Evolutionary conservation across 176 grass and related monocot species (phyloP).

Genomic region (Cocos nucifera): DNA sequence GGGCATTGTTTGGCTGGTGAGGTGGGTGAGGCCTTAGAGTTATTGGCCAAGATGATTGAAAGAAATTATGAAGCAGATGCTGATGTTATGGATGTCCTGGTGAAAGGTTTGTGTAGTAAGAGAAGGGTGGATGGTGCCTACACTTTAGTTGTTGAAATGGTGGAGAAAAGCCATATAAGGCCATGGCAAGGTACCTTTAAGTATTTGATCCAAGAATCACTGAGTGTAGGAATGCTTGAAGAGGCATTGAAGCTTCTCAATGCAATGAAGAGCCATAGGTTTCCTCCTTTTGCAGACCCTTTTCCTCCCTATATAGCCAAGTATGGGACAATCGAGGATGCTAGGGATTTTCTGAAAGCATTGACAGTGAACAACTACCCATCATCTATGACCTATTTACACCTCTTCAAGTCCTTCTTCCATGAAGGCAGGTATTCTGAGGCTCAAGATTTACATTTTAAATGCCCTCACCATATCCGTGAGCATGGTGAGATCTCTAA

Average conservation of each 20-base stretch:
- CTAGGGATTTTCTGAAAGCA: conserved; percentile 59
- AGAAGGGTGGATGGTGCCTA: conserved; percentile 40
- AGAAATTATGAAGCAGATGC: conserved; percentile 44
- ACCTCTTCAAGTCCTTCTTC: conserved; percentile 71
- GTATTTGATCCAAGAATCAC: conserved; percentile 45
- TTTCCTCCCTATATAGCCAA: conserved; percentile 65
- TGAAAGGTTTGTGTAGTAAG: conserved; percentile 51
- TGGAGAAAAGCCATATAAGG: conserved; percentile 39
- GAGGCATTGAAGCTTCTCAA: conserved; percentile 54
- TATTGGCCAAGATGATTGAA: conserved; percentile 59
- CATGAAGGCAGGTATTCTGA: conserved; percentile 60
- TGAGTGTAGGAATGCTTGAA: conserved; percentile 52
- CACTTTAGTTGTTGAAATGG: conserved; percentile 61
- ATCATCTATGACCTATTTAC: conserved; percentile 30
- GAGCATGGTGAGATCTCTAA: conserved; percentile 41
- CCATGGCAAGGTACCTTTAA: conserved; percentile 63
- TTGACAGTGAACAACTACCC: conserved; percentile 40
- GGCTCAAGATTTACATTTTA: conserved; percentile 71
- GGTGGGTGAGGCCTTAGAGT: conserved; percentile 48
- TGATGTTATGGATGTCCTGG: conserved; percentile 53
- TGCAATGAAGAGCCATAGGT: conserved; percentile 52
- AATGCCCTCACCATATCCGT: conserved; percentile 69
- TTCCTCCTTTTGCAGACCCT: conserved; percentile 56
- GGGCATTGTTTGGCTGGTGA: conserved; percentile 56
- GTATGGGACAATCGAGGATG: conserved; percentile 64